Percentiles rank a stretch among this genome's conserved stretches.
Conservation (phyloP, 495 filamentous ascomycete species). For the Patellaria atrata region DNA sequence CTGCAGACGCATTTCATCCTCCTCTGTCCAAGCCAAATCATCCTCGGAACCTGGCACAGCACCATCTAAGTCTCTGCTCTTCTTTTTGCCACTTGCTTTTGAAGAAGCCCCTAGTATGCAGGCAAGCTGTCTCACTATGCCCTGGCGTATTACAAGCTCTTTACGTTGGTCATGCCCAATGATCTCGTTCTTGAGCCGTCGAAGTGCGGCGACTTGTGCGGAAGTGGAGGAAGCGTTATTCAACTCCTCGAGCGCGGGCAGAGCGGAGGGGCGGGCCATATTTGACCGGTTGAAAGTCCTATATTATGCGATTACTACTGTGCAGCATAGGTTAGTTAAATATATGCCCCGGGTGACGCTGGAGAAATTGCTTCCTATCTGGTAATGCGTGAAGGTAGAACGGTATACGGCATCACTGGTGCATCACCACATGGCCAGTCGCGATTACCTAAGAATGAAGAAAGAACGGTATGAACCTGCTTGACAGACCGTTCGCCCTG, state of each 20-base stretch:
- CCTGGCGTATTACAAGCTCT: constrained; percentile 52
- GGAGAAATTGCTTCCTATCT: too few relatives aligned
- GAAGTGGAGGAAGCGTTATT: constrained; percentile 8
- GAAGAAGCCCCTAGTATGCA: constrained; percentile 35
- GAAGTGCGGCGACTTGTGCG: constrained; percentile 48
- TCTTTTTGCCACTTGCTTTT: constrained; percentile 28
- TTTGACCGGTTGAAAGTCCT: too few relatives aligned
- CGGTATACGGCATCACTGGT: too few relatives aligned
- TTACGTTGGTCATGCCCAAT: constrained; percentile 84
- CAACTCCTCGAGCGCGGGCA: constrained; percentile 18
- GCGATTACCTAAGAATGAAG: too few relatives aligned
- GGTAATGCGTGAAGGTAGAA: too few relatives aligned
- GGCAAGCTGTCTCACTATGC: constrained; percentile 54
- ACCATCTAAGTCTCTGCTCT: constrained; percentile 27
- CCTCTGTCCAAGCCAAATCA: constrained; percentile 27
- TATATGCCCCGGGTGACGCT: too few relatives aligned
- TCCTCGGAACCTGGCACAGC: not conserved
- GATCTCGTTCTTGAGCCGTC: constrained; percentile 70
- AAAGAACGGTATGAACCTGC: too few relatives aligned
- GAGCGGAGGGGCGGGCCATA: constrained; percentile 14
- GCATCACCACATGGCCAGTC: too few relatives aligned
- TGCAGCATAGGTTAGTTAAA: too few relatives aligned
- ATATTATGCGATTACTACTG: too few relatives aligned
- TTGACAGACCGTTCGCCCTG: too few relatives aligned
- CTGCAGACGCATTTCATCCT: constrained; percentile 59